Conservation (phyloP, 805 yeast genomes). For the Millerago galiae region DNA sequence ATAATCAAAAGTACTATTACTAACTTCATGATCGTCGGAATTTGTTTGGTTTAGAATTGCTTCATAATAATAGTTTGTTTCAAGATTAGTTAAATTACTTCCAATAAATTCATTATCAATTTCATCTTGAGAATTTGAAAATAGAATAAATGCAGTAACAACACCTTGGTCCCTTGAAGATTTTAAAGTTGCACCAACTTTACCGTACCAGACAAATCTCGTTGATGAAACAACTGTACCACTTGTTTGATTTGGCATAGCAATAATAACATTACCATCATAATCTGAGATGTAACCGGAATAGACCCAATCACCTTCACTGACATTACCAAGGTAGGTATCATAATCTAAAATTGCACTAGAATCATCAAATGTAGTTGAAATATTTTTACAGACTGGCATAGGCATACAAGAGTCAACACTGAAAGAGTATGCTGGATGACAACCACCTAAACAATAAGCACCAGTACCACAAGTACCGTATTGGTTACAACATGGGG, state of each 20-base stretch:
- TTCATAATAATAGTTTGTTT: slow-evolving; percentile 76
- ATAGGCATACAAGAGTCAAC: slow-evolving; percentile 72
- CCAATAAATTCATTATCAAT: slow-evolving; percentile 88
- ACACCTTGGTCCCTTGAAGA: slow-evolving; percentile 77
- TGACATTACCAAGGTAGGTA: slow-evolving; percentile 57
- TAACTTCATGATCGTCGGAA: slow-evolving; percentile 35
- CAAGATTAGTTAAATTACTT: slow-evolving; percentile 54
- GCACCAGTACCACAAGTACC: slow-evolving; percentile 78
- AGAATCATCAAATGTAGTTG: slow-evolving; percentile 35
- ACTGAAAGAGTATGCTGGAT: slow-evolving; percentile 41
- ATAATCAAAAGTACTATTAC: slow-evolving; percentile 49
- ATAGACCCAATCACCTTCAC: slow-evolving; percentile 62
- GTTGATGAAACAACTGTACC: slow-evolving; percentile 83
- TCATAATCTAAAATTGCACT: slow-evolving; percentile 21
- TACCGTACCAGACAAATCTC: slow-evolving; percentile 83
- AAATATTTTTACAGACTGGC: slow-evolving; percentile 59
- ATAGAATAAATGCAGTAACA: slow-evolving; percentile 75
- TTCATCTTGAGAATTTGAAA: slow-evolving; percentile 85
- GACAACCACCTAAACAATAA: slow-evolving; percentile 83
- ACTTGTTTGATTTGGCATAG: slow-evolving; percentile 69
- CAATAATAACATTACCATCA: slow-evolving; percentile 53
- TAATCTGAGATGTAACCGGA: slow-evolving; percentile 48
- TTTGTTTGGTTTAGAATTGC: slow-evolving; percentile 68
- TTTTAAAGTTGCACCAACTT: slow-evolving; percentile 60
- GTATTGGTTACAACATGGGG: slow-evolving; percentile 82